These are phyloP conservation scores for Rhizopogon salebrosus DNA, from an alignment of 768 basidiomycete species.

Conservation along the genomic window DNA sequence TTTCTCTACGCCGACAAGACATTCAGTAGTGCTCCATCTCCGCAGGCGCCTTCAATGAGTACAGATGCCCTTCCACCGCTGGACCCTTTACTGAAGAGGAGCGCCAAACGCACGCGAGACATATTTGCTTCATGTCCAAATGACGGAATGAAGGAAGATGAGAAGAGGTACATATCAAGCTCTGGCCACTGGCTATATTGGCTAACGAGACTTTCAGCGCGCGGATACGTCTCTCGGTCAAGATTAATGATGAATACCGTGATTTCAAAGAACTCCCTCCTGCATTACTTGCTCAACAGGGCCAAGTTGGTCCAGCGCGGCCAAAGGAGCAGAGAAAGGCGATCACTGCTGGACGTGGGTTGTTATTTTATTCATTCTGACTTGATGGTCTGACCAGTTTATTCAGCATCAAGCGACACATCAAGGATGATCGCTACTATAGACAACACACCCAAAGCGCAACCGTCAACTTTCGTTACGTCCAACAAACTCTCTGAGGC, in stretches of 20 bases:
- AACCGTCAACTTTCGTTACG: conserved; percentile 68
- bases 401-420: conserved; percentile 37
- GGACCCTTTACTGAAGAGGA: conserved; percentile 55
- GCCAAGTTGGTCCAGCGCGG: conserved; percentile 72
- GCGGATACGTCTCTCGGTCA: conserved; percentile 72
- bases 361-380: background rate
- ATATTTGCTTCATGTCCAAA: conserved; percentile 65
- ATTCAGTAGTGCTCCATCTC: background rate
- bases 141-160: conserved; percentile 58
- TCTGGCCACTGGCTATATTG: background rate
- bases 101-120: conserved; percentile 68
- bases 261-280: conserved; percentile 83
- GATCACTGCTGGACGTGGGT: conserved; percentile 68
- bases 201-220: conserved; percentile 35
- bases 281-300: conserved; percentile 76
- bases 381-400: conserved; percentile 10
- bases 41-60: conserved; percentile 9
- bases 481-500: conserved; percentile 76
- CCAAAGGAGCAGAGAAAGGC: conserved; percentile 61
- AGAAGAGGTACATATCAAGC: conserved; percentile 49
- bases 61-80: conserved; percentile 57
- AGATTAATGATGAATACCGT: conserved; percentile 86
- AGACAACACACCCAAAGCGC: conserved; percentile 63
- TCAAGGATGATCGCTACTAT: conserved; percentile 68
- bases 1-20: background rate